Conservation (phyloP, 169 alveolate species). For the Plasmodium reichenowi region DNA sequence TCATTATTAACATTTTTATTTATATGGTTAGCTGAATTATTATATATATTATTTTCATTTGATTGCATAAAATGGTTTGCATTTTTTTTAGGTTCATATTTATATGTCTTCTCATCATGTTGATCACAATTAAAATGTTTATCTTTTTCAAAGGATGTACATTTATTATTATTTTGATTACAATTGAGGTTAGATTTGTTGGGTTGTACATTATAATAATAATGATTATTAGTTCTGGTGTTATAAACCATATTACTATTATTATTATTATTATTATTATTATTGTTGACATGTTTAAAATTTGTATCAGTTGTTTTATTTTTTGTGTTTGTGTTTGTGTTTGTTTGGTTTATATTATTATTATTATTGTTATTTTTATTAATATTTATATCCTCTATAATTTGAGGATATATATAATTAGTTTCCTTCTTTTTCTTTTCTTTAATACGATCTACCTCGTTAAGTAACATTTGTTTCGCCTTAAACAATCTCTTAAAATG, state of each 20-base stretch:
- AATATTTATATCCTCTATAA: conserved; percentile 38
- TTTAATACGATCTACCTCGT: conserved; percentile 72
- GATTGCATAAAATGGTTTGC: too few species aligned
- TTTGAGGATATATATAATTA: conserved; percentile 79
- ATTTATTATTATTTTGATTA: too few species aligned
- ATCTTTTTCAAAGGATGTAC: too few species aligned
- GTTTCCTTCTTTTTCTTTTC: conserved; percentile 83
- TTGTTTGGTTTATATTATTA: conserved; percentile 1
- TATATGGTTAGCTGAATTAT: too few species aligned
- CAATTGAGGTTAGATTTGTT: too few species aligned
- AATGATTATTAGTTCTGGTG: too few species aligned
- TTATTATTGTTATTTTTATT: background rate
- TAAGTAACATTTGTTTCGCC: conserved; percentile 81
- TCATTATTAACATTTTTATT: background rate
- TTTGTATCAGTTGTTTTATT: background rate
- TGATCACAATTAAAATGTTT: too few species aligned
- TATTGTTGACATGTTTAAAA: background rate
- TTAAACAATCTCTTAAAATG: conserved; percentile 84
- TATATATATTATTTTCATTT: background rate
- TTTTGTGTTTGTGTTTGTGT: too few species aligned
- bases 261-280: background rate
- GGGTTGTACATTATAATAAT: background rate
- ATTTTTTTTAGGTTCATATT: too few species aligned
- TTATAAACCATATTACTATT: background rate
- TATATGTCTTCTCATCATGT: too few species aligned